Percentiles rank a stretch among this genome's conserved stretches.
phyloP scores from a whole-genome alignment of 2,329 filamentous ascomycete species.

The Fusarium sp. region DNA sequence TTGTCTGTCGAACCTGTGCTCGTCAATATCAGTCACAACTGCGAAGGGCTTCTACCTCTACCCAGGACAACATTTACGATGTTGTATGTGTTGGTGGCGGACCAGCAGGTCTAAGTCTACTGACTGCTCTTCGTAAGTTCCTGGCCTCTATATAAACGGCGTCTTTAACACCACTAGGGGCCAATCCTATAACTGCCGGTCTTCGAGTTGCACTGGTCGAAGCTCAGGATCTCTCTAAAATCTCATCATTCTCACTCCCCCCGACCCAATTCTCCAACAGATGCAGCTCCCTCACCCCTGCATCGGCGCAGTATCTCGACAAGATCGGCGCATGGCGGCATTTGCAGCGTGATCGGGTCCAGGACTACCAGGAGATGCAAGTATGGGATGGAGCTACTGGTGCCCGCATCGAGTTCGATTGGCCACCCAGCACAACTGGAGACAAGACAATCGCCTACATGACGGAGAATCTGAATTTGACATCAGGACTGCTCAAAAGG shows the following conservation, averaged over 20 bases:
- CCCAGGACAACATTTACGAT: slow-evolving; percentile 83
- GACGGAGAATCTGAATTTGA: slow-evolving; percentile 94
- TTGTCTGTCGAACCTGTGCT: slow-evolving; percentile 63
- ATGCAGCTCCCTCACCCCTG: slow-evolving; percentile 92
- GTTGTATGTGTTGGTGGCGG: slow-evolving; percentile 92
- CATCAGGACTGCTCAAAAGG: slow-evolving; percentile 78
- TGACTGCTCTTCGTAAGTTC: slow-evolving; percentile 76
- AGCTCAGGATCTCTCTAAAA: slow-evolving; percentile 82
- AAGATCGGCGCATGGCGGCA: slow-evolving; percentile 88
- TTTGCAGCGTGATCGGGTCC: slow-evolving; percentile 77
- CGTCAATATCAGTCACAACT: slow-evolving; percentile 53
- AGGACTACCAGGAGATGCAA: slow-evolving; percentile 95
- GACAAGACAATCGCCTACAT: slow-evolving; percentile 88
- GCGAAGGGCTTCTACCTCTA: slow-evolving; percentile 58
- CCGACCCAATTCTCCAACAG: slow-evolving; percentile 86
- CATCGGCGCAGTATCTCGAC: slow-evolving; percentile 85
- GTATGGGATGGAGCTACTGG: slow-evolving; percentile 96
- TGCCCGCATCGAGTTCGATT: slow-evolving; percentile 90
- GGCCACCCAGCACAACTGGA: slow-evolving; percentile 62
- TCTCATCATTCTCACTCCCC: slow-evolving; percentile 74
- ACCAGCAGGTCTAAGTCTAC: slow-evolving; percentile 86
- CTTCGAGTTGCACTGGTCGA: slow-evolving; percentile 92
- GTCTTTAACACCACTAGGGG: slow-evolving; percentile 63
- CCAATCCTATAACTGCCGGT: slow-evolving; percentile 78
- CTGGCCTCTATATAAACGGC: neutral